Conservation (phyloP, 2,329 filamentous ascomycete species). For the Exophiala bonariae region DNA sequence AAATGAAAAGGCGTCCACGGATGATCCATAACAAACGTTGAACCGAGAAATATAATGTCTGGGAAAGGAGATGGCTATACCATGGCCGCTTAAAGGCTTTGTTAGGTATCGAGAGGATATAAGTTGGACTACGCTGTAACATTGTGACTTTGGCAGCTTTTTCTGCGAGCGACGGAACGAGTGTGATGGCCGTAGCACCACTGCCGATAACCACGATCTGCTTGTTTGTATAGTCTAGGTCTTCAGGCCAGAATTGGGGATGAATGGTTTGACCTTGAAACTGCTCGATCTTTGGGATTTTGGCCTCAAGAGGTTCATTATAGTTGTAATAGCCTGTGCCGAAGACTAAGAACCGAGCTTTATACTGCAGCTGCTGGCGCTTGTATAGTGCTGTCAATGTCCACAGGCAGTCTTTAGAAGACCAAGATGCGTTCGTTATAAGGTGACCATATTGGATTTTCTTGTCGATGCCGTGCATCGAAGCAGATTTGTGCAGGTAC, state of each 20-base stretch:
- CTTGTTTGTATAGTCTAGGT: slow-evolving; percentile 65
- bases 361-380: slow-evolving; percentile 32
- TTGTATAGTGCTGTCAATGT: slow-evolving; percentile 47
- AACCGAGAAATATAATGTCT: slow-evolving; percentile 4
- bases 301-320: slow-evolving; percentile 57
- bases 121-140: slow-evolving; percentile 75
- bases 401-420: slow-evolving; percentile 55
- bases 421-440: slow-evolving; percentile 55
- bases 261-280: slow-evolving; percentile 66
- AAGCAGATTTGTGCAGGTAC: slow-evolving; percentile 55
- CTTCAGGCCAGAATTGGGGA: slow-evolving; percentile 73
- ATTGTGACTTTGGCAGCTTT: slow-evolving; percentile 69
- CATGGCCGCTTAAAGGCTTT: background rate
- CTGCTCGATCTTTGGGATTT: slow-evolving; percentile 66
- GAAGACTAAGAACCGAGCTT: slow-evolving; percentile 54
- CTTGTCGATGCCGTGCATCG: slow-evolving; percentile 51
- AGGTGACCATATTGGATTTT: slow-evolving; percentile 55
- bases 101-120: slow-evolving; percentile 49
- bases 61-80: slow-evolving; percentile 8
- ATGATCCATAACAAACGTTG: slow-evolving; percentile 16
- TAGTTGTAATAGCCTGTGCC: slow-evolving; percentile 75
- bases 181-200: slow-evolving; percentile 76
- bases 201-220: slow-evolving; percentile 71
- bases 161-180: slow-evolving; percentile 68
- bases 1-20: slow-evolving; percentile 6